Conservation (phyloP, 331 rosid species). For the Quercus phellos region DNA sequence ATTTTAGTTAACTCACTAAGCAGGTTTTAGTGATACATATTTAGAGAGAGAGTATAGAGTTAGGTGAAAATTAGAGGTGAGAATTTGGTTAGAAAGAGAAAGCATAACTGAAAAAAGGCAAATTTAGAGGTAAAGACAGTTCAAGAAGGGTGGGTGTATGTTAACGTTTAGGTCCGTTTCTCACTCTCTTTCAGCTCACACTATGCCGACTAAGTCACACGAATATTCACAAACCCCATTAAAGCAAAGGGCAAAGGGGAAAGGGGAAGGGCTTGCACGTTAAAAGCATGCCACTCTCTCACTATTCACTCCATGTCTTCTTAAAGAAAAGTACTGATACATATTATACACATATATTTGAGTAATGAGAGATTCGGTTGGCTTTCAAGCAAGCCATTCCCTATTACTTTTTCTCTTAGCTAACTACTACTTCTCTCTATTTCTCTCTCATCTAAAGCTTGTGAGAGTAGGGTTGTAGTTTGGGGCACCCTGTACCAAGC, state of each 20-base stretch:
- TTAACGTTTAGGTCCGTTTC: slow-evolving; percentile 28
- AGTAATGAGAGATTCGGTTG: slow-evolving; percentile 34
- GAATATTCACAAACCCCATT: slow-evolving; percentile 25
- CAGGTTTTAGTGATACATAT: too few relatives aligned
- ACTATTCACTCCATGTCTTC: slow-evolving; percentile 32
- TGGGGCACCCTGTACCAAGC: slow-evolving; percentile 2
- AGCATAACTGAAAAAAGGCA: slow-evolving; percentile 25
- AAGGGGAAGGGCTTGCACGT: slow-evolving; percentile 37
- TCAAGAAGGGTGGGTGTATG: slow-evolving; percentile 29
- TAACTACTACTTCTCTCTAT: too few relatives aligned
- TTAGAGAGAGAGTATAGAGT: too few relatives aligned
- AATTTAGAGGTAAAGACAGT: neutral
- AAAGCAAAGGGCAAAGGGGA: slow-evolving; percentile 31
- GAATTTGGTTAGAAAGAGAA: slow-evolving; percentile 33
- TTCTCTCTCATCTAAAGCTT: slow-evolving; percentile 10
- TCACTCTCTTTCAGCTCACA: slow-evolving; percentile 21
- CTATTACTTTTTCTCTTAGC: neutral
- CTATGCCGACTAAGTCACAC: slow-evolving; percentile 10
- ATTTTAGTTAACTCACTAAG: neutral
- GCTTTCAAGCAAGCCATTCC: slow-evolving; percentile 34
- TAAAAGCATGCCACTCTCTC: slow-evolving; percentile 44
- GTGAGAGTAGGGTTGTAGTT: neutral
- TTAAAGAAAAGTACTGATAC: slow-evolving; percentile 29
- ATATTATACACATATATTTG: neutral
- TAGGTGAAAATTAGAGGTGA: neutral